Percentiles rank a stretch among this genome's conserved stretches.
phyloP scores from a whole-genome alignment of 2,329 filamentous ascomycete species.

The Nothomitra cinnamomea region DNA sequence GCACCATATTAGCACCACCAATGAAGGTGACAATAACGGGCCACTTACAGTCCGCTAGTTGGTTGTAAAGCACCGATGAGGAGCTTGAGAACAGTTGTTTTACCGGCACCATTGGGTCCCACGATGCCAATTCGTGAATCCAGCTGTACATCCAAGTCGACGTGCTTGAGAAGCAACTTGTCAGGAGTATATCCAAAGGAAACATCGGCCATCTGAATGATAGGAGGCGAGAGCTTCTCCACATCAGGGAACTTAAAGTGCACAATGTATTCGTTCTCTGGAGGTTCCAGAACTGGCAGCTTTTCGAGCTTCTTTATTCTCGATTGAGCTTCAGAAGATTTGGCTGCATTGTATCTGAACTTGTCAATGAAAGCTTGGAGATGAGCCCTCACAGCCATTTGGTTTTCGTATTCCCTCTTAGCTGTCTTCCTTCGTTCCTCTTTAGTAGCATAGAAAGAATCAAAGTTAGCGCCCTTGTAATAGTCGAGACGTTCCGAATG shows the following conservation, averaged over 20 bases:
- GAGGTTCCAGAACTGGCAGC: constrained; percentile 81
- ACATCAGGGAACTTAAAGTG: constrained; percentile 96
- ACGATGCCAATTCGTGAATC: constrained; percentile 98
- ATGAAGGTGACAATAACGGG: background rate
- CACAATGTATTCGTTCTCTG: constrained; percentile 87
- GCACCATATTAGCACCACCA: background rate
- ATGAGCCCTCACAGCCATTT: constrained; percentile 86
- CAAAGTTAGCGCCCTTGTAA: constrained; percentile 93
- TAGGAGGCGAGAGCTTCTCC: constrained; percentile 91
- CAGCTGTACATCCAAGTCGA: constrained; percentile 92
- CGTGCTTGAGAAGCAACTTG: constrained; percentile 62
- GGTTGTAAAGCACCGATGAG: constrained; percentile 73
- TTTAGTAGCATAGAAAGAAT: constrained; percentile 91
- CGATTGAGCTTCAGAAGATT: constrained; percentile 94
- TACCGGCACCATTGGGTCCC: constrained; percentile 97
- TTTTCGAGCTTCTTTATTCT: constrained; percentile 98
- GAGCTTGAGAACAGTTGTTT: constrained; percentile 96
- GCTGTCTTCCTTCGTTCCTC: constrained; percentile 95
- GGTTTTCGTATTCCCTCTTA: constrained; percentile 95
- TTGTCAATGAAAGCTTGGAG: constrained; percentile 98
- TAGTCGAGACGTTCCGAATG: constrained; percentile 95
- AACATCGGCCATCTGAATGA: constrained; percentile 88
- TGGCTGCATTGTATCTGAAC: constrained; percentile 97
- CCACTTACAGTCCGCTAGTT: constrained; percentile 42
- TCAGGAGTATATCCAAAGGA: constrained; percentile 76